These are phyloP conservation scores for Aquanectria penicillioides DNA, from an alignment of 2,329 filamentous ascomycete genomes.

Conservation along the genomic window DNA sequence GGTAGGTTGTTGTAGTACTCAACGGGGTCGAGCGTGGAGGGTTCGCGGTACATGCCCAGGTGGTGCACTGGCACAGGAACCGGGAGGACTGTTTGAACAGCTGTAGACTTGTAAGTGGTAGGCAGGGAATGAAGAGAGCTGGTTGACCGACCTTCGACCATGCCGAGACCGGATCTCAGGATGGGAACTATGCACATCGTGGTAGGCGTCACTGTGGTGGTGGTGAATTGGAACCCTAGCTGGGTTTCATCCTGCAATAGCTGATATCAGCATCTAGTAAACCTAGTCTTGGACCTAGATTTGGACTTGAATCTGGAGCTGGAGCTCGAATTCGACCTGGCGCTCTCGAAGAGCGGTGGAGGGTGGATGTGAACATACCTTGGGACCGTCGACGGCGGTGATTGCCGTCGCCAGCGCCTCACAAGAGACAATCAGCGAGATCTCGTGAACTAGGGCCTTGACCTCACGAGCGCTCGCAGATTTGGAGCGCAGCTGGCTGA, in stretches of 20 bases:
- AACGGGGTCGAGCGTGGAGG: conserved; percentile 84
- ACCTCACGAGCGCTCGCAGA: conserved; percentile 78
- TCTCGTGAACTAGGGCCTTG: conserved; percentile 85
- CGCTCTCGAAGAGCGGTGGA: background rate
- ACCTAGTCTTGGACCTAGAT: too few species aligned
- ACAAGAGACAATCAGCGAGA: conserved; percentile 81
- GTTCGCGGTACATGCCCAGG: conserved; percentile 93
- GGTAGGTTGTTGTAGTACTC: conserved; percentile 99
- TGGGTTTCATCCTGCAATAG: conserved; percentile 75
- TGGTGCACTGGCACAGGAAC: conserved; percentile 86
- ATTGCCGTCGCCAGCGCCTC: conserved; percentile 80
- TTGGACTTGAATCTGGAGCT: too few species aligned
- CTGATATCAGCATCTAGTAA: too few species aligned
- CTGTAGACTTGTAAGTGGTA: conserved; percentile 51
- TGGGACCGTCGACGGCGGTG: conserved; percentile 65
- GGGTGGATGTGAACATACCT: conserved; percentile 59
- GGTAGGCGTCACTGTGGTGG: conserved; percentile 69
- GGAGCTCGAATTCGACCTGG: background rate
- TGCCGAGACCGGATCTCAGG: conserved; percentile 88
- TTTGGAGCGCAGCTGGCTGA: conserved; percentile 85
- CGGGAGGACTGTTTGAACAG: conserved; percentile 85
- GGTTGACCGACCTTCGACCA: conserved; percentile 77
- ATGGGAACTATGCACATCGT: conserved; percentile 88
- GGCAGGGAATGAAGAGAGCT: background rate
- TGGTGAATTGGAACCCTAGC: conserved; percentile 79